A percentile compares a stretch with the other conserved stretches of the same genome.
These are phyloP conservation scores for Mycena sp. DNA, from an alignment of 1,284 basidiomycete species.

Conservation along the genomic window DNA sequence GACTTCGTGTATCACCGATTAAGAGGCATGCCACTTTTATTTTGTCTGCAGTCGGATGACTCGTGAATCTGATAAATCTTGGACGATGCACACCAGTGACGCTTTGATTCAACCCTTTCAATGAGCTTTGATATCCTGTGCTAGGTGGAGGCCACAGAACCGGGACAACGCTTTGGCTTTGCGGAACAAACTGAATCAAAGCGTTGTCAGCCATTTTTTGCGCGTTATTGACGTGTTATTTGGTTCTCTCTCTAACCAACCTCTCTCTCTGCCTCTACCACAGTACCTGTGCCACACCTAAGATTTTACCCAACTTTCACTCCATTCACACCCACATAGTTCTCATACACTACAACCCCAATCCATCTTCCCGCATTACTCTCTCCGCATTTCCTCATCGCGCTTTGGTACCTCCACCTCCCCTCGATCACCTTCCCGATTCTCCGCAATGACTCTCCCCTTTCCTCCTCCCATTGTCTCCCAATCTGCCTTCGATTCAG, in stretches of 20 bases:
- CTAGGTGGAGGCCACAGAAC: neutral
- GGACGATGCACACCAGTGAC: neutral
- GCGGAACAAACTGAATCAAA: neutral
- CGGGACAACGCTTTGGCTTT: neutral
- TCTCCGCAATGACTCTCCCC: too few relatives aligned
- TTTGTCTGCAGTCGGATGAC: conserved; percentile 11
- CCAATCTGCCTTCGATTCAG: too few relatives aligned
- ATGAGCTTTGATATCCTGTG: too few relatives aligned
- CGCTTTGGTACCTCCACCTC: too few relatives aligned
- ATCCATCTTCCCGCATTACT: too few relatives aligned
- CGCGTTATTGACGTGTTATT: conserved; percentile 15
- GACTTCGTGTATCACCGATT: conserved; percentile 12
- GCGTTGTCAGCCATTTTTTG: neutral
- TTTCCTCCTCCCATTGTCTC: too few relatives aligned
- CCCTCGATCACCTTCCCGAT: too few relatives aligned
- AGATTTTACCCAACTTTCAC: too few relatives aligned
- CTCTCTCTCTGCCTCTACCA: conserved; percentile 4
- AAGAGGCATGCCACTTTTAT: conserved; percentile 23
- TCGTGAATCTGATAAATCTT: neutral
- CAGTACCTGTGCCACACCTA: neutral
- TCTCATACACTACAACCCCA: too few relatives aligned
- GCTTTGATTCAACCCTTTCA: conserved; percentile 2
- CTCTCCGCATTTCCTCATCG: too few relatives aligned
- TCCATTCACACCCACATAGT: too few relatives aligned
- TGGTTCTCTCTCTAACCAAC: neutral